Conservation (phyloP, 768 basidiomycete species). For the Galerina marginata region DNA sequence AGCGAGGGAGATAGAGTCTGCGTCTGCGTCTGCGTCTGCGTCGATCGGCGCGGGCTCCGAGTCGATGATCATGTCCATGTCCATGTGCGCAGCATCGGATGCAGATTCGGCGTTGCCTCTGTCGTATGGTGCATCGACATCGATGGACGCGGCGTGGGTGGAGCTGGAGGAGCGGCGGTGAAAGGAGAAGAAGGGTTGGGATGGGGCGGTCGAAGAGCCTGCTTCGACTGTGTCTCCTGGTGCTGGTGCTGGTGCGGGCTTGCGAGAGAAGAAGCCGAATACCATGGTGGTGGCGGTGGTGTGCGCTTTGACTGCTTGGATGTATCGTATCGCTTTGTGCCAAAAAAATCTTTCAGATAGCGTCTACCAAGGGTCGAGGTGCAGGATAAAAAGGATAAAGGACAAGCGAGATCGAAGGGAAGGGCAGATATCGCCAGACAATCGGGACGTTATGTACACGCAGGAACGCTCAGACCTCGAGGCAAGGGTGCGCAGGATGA, state of each 20-base stretch:
- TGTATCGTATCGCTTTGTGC: neutral
- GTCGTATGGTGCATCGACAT: constrained; percentile 54
- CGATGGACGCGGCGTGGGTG: constrained; percentile 7
- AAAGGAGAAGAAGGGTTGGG: constrained; percentile 6
- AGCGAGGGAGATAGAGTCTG: neutral
- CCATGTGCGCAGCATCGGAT: neutral
- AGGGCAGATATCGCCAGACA: neutral
- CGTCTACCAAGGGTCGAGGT: no score
- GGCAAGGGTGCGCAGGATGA: neutral
- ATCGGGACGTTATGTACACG: neutral
- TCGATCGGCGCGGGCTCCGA: constrained; percentile 11
- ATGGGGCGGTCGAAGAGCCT: constrained; percentile 10
- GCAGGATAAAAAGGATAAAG: neutral
- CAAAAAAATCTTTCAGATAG: no score
- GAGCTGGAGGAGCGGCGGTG: constrained; percentile 6
- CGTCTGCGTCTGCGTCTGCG: neutral
- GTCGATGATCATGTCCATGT: constrained; percentile 27
- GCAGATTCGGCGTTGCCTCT: constrained; percentile 44
- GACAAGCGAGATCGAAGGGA: neutral
- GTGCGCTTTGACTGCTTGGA: neutral
- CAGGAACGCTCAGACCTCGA: neutral
- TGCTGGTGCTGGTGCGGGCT: constrained; percentile 25
- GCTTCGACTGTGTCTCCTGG: constrained; percentile 15
- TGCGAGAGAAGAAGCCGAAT: constrained; percentile 48
- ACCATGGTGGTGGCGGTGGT: constrained; percentile 34